These are phyloP conservation scores for Petasospora rhodanensis DNA, from an alignment of 1,139 yeast genomes.

Conservation along the genomic window DNA sequence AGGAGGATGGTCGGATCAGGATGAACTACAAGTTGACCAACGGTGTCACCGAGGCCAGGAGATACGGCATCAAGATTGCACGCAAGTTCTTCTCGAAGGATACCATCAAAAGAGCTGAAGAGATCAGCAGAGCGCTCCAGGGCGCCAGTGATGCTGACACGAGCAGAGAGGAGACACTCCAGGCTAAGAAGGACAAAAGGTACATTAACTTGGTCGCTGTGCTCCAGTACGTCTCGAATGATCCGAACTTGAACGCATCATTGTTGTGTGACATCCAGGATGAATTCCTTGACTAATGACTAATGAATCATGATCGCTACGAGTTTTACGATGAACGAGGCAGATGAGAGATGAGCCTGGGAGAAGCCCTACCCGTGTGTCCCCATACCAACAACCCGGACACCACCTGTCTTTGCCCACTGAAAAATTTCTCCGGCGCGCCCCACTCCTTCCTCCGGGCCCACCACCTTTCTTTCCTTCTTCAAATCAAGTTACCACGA, in stretches of 20 bases:
- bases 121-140: too few relatives aligned
- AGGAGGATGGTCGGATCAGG: conserved; percentile 20
- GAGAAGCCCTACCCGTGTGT: too few relatives aligned
- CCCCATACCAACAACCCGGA: too few relatives aligned
- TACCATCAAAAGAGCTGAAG: conserved; percentile 27
- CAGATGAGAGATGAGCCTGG: too few relatives aligned
- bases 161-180: background rate
- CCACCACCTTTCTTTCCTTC: conserved; percentile 1
- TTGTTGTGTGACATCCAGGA: conserved; percentile 22
- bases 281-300: conserved; percentile 17
- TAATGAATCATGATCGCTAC: too few relatives aligned
- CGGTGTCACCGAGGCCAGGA: conserved; percentile 25
- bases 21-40: conserved; percentile 29
- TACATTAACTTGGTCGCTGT: conserved; percentile 21
- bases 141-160: too few relatives aligned
- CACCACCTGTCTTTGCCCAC: too few relatives aligned
- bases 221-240: conserved; percentile 15
- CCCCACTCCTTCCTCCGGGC: background rate
- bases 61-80: conserved; percentile 31
- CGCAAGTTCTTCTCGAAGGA: conserved; percentile 23
- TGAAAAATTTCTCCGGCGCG: conserved; percentile 1
- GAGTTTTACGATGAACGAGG: too few relatives aligned
- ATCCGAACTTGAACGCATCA: conserved; percentile 6
- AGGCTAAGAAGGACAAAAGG: conserved; percentile 1
- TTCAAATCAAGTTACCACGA: conserved; percentile 21